Evolutionary conservation across 129 eudicot genomes (phyloP).

Genomic region (Flaveria bidentis): DNA sequence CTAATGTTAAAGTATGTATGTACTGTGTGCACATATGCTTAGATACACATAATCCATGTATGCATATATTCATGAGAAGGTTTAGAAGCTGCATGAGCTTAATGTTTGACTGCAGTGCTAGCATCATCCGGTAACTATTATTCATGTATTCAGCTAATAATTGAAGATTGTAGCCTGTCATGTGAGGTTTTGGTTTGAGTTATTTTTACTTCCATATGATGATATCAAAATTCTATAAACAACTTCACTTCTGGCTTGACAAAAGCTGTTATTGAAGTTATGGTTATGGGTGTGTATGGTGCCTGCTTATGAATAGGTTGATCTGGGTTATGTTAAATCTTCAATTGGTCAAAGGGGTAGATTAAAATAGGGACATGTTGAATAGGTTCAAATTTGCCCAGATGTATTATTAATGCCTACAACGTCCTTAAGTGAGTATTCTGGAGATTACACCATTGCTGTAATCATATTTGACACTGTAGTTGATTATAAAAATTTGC

Average conservation of each 20-base stretch:
- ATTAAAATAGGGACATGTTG: background rate
- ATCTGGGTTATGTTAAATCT: background rate
- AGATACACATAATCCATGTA: background rate
- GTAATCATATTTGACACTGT: background rate
- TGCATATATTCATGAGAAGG: background rate
- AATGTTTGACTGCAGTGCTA: background rate
- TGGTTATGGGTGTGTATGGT: no score
- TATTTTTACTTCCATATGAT: no score
- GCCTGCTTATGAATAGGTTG: background rate
- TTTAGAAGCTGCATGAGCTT: background rate
- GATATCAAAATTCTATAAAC: background rate
- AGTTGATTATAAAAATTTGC: background rate
- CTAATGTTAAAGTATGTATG: background rate
- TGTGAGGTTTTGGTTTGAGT: no score
- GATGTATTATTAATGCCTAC: background rate
- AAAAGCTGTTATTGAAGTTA: background rate
- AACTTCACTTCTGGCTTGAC: slow-evolving; percentile 1
- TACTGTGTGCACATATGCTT: background rate
- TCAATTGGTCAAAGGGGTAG: background rate
- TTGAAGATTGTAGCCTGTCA: no score
- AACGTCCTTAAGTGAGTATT: background rate
- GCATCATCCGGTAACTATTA: background rate
- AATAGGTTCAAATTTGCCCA: background rate
- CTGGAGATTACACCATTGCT: background rate
- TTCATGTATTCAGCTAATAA: no score